Evolutionary conservation across 495 filamentous ascomycete species (phyloP).

Genomic region (Aspergillus indologenus): DNA sequence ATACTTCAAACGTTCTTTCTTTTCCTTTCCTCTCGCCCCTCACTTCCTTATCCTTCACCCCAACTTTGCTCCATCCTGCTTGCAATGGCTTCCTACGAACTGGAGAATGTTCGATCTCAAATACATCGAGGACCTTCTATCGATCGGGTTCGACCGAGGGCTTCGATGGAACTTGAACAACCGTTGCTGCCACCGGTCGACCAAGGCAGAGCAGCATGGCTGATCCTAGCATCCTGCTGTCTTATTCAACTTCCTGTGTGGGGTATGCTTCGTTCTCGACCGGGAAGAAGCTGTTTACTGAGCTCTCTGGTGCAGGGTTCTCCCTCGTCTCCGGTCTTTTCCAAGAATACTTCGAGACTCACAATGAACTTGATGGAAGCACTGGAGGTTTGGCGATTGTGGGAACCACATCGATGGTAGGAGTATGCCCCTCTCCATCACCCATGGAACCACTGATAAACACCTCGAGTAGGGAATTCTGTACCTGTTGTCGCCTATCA

Average conservation of each 20-base stretch:
- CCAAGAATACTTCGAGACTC: constrained; percentile 43
- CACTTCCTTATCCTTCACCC: not conserved
- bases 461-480: constrained; percentile 40
- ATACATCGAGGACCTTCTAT: not conserved
- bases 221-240: constrained; percentile 59
- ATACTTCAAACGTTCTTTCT: no score
- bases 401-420: constrained; percentile 47
- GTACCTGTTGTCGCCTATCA: constrained; percentile 51
- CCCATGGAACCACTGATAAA: not conserved
- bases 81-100: constrained; percentile 4
- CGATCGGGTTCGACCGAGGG: constrained; percentile 9
- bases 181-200: constrained; percentile 53
- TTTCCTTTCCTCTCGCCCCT: not conserved
- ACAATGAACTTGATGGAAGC: constrained; percentile 33
- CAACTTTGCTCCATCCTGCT: no score
- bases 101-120: not conserved
- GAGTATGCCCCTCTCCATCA: constrained; percentile 13
- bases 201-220: constrained; percentile 60
- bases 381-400: constrained; percentile 47
- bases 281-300: not conserved
- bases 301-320: constrained; percentile 34
- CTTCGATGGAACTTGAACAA: constrained; percentile 32
- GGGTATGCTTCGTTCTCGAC: constrained; percentile 39
- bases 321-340: constrained; percentile 52
- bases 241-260: constrained; percentile 61